Conservation (phyloP, 768 basidiomycete species). For the Agaricus subrufescens region DNA sequence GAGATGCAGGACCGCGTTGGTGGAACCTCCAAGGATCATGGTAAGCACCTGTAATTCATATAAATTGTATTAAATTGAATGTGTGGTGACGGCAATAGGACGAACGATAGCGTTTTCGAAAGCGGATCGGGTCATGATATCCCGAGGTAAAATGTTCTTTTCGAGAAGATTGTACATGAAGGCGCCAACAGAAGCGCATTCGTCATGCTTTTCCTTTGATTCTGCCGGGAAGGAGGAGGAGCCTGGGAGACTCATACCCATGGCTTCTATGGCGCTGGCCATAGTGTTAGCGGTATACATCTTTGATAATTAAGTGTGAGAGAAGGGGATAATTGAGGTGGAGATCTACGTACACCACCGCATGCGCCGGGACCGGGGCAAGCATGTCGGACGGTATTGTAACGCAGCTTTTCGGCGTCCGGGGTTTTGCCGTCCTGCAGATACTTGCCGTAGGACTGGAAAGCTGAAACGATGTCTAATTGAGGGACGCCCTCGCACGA, state of each 20-base stretch:
- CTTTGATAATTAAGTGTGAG: constrained; percentile 30
- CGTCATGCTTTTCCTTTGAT: constrained; percentile 80
- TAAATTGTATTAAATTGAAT: constrained; percentile 2
- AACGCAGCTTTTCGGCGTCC: constrained; percentile 78
- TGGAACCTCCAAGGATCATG: constrained; percentile 97
- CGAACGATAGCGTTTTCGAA: constrained; percentile 97
- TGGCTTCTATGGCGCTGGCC: constrained; percentile 90
- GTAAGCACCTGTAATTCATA: constrained; percentile 66
- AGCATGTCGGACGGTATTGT: constrained; percentile 84
- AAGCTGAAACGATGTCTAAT: constrained; percentile 94
- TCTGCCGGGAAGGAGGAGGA: constrained; percentile 97
- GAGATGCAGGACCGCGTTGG: constrained; percentile 94
- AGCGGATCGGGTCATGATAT: constrained; percentile 95
- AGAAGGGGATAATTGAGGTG: not conserved
- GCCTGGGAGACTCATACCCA: constrained; percentile 95
- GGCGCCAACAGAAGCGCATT: constrained; percentile 76
- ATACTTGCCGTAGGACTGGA: constrained; percentile 96
- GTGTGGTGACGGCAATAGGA: constrained; percentile 6
- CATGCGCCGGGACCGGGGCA: constrained; percentile 99
- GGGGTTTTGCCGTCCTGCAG: constrained; percentile 83
- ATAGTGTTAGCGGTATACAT: constrained; percentile 99
- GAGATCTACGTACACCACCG: constrained; percentile 71
- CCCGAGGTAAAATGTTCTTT: constrained; percentile 87
- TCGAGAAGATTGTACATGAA: constrained; percentile 86
- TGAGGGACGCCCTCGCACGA: constrained; percentile 85